Conservation (phyloP, 495 filamentous ascomycete species). For the Penicillium taxi region DNA sequence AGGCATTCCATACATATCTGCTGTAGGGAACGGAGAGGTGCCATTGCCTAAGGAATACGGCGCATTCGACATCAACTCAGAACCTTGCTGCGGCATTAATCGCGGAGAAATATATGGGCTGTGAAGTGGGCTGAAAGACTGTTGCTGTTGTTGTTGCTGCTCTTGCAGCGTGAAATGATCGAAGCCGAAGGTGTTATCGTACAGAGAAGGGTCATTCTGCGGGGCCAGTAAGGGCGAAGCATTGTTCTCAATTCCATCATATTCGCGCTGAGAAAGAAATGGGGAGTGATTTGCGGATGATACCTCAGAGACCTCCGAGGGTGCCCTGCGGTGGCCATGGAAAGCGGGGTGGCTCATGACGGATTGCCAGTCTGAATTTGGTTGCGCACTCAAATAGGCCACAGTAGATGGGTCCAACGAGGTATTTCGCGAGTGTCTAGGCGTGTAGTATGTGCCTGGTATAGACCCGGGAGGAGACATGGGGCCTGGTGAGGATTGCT, state of each 20-base stretch:
- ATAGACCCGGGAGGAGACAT: conserved; percentile 47
- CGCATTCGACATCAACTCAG: conserved; percentile 40
- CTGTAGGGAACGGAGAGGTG: conserved; percentile 42
- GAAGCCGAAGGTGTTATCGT: conserved; percentile 69
- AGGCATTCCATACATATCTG: conserved; percentile 48
- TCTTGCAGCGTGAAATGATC: conserved; percentile 79
- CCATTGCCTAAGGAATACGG: conserved; percentile 44
- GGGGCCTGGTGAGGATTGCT: conserved; percentile 43
- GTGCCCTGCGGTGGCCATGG: conserved; percentile 67
- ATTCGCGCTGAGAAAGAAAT: conserved; percentile 67
- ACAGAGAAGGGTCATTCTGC: conserved; percentile 61
- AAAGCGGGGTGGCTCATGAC: conserved; percentile 59
- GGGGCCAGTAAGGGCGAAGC: conserved; percentile 74
- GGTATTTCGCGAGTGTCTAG: conserved; percentile 65
- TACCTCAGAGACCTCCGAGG: conserved; percentile 86
- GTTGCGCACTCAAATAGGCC: conserved; percentile 55
- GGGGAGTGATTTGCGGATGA: conserved; percentile 80
- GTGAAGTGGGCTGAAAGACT: conserved; percentile 66
- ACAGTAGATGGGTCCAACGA: conserved; percentile 77
- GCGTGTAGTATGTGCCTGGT: conserved; percentile 46
- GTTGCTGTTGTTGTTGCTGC: conserved; percentile 46
- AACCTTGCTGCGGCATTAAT: conserved; percentile 63
- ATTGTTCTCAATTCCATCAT: conserved; percentile 63
- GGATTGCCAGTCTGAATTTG: conserved; percentile 56
- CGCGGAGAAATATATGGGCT: conserved; percentile 83